Conservation (phyloP, 768 basidiomycete species). For the Boletus eberwhitei region DNA sequence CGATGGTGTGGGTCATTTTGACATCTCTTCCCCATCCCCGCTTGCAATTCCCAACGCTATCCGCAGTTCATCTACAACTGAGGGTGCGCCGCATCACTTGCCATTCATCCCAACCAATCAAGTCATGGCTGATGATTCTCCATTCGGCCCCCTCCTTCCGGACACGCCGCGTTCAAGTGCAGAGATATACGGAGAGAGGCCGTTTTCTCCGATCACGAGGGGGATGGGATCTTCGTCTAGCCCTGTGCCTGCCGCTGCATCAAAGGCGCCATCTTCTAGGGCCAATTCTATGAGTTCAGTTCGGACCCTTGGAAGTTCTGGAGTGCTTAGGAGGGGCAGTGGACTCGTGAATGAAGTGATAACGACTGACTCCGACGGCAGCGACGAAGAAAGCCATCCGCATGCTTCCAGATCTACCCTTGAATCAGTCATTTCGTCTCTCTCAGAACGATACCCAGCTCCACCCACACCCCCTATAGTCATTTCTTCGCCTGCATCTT, state of each 20-base stretch:
- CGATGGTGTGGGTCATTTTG: neutral
- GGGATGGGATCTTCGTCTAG: constrained; percentile 19
- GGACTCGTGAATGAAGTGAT: constrained; percentile 17
- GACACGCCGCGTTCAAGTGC: constrained; percentile 29
- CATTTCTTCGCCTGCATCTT: constrained; percentile 25
- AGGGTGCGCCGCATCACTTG: constrained; percentile 1
- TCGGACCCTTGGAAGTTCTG: constrained; percentile 7
- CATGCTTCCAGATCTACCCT: neutral
- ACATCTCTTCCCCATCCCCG: constrained; percentile 2
- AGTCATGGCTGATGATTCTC: constrained; percentile 23
- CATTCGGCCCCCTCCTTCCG: constrained; percentile 30
- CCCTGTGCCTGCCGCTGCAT: neutral
- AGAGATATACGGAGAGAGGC: constrained; percentile 25
- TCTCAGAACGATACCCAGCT: constrained; percentile 31
- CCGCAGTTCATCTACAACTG: neutral
- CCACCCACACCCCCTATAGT: constrained; percentile 29
- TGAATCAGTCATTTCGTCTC: constrained; percentile 20
- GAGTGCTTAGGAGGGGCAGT: constrained; percentile 14
- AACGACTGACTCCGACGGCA: neutral
- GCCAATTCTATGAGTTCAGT: constrained; percentile 9
- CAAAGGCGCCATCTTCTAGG: constrained; percentile 8
- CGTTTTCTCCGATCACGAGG: constrained; percentile 28
- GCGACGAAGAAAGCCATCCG: neutral
- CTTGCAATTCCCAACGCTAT: constrained; percentile 9
- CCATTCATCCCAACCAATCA: constrained; percentile 19